These are phyloP conservation scores for Daldinia grandis DNA, from an alignment of 495 filamentous ascomycete species.

Conservation along the genomic window DNA sequence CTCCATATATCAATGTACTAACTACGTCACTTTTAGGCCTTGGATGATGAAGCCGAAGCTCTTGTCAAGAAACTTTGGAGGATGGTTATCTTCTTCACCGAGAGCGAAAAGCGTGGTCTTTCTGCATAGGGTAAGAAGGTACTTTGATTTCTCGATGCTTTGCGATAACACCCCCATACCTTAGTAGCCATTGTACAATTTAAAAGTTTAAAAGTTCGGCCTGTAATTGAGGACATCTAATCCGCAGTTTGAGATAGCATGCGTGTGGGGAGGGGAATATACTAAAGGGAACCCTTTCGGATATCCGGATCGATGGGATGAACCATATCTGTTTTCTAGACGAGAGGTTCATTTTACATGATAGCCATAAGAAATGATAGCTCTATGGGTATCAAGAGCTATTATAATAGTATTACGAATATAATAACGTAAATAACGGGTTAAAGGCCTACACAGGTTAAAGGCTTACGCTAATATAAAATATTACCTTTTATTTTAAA, in stretches of 20 bases:
- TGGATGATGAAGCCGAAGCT: conserved; percentile 94
- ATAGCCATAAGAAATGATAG: neutral
- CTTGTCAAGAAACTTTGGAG: conserved; percentile 97
- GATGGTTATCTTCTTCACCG: conserved; percentile 98
- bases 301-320: conserved; percentile 3
- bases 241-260: neutral
- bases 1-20: conserved; percentile 9
- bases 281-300: neutral
- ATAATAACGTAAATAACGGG: too few species aligned
- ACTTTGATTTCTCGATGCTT: neutral
- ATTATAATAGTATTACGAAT: conserved; percentile 1
- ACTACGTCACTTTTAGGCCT: conserved; percentile 61
- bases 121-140: conserved; percentile 63
- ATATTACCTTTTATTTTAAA: too few species aligned
- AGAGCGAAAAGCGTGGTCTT: conserved; percentile 90
- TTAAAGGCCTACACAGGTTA: too few species aligned
- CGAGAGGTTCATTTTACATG: neutral
- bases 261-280: neutral
- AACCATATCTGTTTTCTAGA: neutral
- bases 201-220: neutral
- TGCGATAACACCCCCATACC: neutral
- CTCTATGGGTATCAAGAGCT: conserved; percentile 1
- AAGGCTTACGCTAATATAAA: too few species aligned
- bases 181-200: conserved; percentile 5
- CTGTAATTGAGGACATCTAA: neutral